Evolutionary conservation across 2,329 filamentous ascomycete species (phyloP).

Genomic region (Tolypocladium tundrense): DNA sequence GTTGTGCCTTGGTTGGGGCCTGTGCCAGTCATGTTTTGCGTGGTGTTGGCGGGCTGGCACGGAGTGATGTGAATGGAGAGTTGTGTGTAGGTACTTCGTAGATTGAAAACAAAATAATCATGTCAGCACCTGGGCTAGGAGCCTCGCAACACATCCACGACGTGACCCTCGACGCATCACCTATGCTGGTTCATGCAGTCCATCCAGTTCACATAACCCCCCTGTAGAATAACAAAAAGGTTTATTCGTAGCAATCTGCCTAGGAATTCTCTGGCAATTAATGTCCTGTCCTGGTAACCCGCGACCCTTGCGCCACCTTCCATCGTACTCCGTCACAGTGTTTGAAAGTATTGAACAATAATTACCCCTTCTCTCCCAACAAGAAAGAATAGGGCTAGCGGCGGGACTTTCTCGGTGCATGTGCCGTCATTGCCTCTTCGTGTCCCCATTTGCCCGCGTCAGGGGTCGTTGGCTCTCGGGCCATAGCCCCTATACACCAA

Average conservation of each 20-base stretch:
- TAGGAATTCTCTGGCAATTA: slow-evolving; percentile 4
- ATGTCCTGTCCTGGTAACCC: background rate
- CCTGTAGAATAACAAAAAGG: slow-evolving; percentile 1
- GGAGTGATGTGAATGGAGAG: background rate
- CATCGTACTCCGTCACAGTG: background rate
- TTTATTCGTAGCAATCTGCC: slow-evolving; percentile 10
- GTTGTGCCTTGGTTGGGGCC: background rate
- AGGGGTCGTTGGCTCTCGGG: background rate
- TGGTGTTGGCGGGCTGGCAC: background rate
- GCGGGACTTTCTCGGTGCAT: background rate
- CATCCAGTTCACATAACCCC: background rate
- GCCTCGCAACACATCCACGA: background rate
- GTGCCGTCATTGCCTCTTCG: background rate
- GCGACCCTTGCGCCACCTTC: slow-evolving; percentile 7
- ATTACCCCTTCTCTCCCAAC: background rate
- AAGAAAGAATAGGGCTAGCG: background rate
- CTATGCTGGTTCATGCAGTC: background rate
- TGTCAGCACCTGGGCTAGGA: background rate
- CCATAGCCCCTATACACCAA: background rate
- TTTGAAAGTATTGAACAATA: background rate
- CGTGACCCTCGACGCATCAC: background rate
- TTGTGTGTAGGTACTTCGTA: background rate
- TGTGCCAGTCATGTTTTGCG: background rate
- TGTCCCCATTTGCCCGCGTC: background rate
- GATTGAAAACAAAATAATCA: background rate